Conservation (phyloP, 2,329 filamentous ascomycete species). For the Colletotrichum sublineola region DNA sequence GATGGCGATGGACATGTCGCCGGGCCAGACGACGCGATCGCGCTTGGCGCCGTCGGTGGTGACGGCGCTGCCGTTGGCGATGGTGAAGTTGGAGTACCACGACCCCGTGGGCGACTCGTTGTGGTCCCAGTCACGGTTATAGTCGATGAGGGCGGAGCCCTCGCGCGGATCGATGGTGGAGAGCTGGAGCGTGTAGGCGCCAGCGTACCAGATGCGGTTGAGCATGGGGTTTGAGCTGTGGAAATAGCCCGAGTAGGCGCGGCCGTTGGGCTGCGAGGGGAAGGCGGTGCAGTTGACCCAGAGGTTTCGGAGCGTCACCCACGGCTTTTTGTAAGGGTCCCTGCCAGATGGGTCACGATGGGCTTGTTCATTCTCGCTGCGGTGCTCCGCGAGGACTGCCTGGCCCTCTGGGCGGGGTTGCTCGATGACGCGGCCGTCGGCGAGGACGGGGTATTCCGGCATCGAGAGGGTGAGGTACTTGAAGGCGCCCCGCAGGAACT, state of each 20-base stretch:
- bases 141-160: slow-evolving; percentile 52
- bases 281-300: slow-evolving; percentile 58
- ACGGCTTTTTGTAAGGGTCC: slow-evolving; percentile 45
- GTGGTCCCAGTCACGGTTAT: slow-evolving; percentile 50
- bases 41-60: slow-evolving; percentile 66
- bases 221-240: slow-evolving; percentile 56
- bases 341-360: slow-evolving; percentile 22
- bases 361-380: neutral
- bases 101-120: slow-evolving; percentile 51
- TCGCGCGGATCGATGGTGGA: slow-evolving; percentile 53
- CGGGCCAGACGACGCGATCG: slow-evolving; percentile 69
- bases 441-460: slow-evolving; percentile 55
- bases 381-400: slow-evolving; percentile 37
- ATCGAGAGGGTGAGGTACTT: slow-evolving; percentile 57
- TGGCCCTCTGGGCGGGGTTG: slow-evolving; percentile 46
- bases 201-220: slow-evolving; percentile 62
- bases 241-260: slow-evolving; percentile 61
- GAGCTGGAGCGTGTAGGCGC: slow-evolving; percentile 54
- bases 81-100: slow-evolving; percentile 49
- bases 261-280: slow-evolving; percentile 60
- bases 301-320: slow-evolving; percentile 51
- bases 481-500: slow-evolving; percentile 56
- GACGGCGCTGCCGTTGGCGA: slow-evolving; percentile 51
- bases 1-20: slow-evolving; percentile 65
- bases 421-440: slow-evolving; percentile 3